Percentiles rank a stretch among this genome's conserved stretches.
Evolutionary conservation across 2,329 filamentous ascomycete species (phyloP).

Genomic region (Neonectria ditissima): DNA sequence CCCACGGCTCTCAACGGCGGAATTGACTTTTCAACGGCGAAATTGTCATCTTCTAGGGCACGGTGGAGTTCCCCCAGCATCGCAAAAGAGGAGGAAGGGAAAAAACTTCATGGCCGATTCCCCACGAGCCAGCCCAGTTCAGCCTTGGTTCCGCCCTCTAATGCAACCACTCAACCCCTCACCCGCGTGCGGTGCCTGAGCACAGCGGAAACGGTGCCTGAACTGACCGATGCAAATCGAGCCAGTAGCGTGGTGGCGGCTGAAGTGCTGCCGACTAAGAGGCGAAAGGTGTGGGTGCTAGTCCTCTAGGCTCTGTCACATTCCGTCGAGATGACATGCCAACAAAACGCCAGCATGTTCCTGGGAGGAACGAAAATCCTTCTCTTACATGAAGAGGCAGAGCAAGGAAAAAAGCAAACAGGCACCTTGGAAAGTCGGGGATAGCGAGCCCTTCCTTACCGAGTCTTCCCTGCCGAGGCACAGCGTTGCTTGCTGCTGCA

Average conservation of each 20-base stretch:
- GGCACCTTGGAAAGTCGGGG: background rate
- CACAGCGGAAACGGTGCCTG: slow-evolving; percentile 20
- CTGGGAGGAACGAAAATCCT: slow-evolving; percentile 18
- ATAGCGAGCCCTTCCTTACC: background rate
- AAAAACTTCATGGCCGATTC: slow-evolving; percentile 19
- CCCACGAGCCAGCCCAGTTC: slow-evolving; percentile 1
- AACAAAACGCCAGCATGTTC: slow-evolving; percentile 20
- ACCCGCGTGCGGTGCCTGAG: slow-evolving; percentile 29
- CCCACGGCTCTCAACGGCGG: background rate
- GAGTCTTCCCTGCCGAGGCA: background rate
- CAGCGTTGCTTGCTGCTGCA: background rate
- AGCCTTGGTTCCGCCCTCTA: slow-evolving; percentile 11
- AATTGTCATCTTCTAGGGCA: background rate
- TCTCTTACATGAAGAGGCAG: slow-evolving; percentile 23
- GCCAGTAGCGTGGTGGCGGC: slow-evolving; percentile 20
- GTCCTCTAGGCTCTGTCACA: slow-evolving; percentile 7
- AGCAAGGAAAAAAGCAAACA: slow-evolving; percentile 18
- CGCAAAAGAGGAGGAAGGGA: slow-evolving; percentile 11
- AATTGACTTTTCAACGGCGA: background rate
- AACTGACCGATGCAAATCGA: slow-evolving; percentile 28
- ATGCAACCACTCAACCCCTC: slow-evolving; percentile 27
- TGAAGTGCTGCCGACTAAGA: slow-evolving; percentile 6
- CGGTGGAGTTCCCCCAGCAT: background rate
- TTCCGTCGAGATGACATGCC: slow-evolving; percentile 4
- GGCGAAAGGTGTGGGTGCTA: slow-evolving; percentile 17